Percentiles rank a stretch among this genome's conserved stretches.
Conservation (phyloP, 2,329 filamentous ascomycete species). For the Stagonosporopsis chrysanthemi region DNA sequence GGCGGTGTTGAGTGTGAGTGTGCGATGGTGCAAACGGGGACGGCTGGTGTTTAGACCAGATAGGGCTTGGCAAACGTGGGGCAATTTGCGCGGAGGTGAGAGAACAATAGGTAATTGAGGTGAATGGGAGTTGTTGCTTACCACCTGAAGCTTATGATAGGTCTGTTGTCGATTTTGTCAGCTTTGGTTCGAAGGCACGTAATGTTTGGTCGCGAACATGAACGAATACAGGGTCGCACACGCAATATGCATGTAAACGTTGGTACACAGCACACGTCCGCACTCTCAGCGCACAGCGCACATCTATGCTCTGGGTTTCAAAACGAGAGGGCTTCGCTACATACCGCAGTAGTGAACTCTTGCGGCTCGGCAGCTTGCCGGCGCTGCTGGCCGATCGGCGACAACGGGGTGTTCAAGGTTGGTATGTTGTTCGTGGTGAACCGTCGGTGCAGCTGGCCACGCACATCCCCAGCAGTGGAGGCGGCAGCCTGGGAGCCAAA, state of each 20-base stretch:
- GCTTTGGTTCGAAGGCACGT: slow-evolving; percentile 35
- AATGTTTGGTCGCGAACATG: slow-evolving; percentile 13
- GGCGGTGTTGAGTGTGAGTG: not conserved
- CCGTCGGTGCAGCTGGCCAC: slow-evolving; percentile 82
- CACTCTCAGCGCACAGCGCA: not conserved
- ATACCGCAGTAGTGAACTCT: slow-evolving; percentile 63
- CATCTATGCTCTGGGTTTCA: not conserved
- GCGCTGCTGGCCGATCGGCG: slow-evolving; percentile 63
- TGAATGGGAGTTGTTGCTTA: slow-evolving; percentile 58
- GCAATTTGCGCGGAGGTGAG: slow-evolving; percentile 19
- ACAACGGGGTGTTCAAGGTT: slow-evolving; percentile 76
- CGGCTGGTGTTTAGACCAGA: not conserved
- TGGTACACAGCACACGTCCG: not conserved
- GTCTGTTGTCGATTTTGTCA: slow-evolving; percentile 56
- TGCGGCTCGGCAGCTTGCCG: slow-evolving; percentile 62
- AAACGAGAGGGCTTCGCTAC: slow-evolving; percentile 42
- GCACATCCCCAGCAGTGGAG: slow-evolving; percentile 66
- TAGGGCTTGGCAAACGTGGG: slow-evolving; percentile 15
- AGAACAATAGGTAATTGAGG: slow-evolving; percentile 24
- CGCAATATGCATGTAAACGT: not conserved
- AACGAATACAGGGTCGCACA: slow-evolving; percentile 1
- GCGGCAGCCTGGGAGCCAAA: slow-evolving; percentile 53
- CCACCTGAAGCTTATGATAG: slow-evolving; percentile 77
- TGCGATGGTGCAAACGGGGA: slow-evolving; percentile 9
- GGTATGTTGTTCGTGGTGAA: slow-evolving; percentile 90